These are phyloP conservation scores for Hydnum rufescens DNA, from an alignment of 768 basidiomycete genomes.

Conservation along the genomic window DNA sequence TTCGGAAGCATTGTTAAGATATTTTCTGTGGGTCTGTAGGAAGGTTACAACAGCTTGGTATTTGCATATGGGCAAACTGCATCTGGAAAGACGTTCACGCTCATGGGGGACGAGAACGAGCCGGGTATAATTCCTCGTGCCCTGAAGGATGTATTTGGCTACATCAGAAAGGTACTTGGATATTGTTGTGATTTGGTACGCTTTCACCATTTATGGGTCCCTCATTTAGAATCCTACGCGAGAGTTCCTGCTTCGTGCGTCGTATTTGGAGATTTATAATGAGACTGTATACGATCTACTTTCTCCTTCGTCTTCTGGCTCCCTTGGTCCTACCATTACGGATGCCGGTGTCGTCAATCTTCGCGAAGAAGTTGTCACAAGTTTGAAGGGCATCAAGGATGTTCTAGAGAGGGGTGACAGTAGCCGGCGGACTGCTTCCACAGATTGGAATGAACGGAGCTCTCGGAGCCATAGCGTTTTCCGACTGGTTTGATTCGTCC, in stretches of 20 bases:
- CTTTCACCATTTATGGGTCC: slow-evolving; percentile 1
- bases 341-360: slow-evolving; percentile 56
- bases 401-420: slow-evolving; percentile 74
- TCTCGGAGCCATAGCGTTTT: slow-evolving; percentile 91
- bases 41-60: slow-evolving; percentile 87
- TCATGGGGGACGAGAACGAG: slow-evolving; percentile 53
- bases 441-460: slow-evolving; percentile 97
- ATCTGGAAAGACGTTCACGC: slow-evolving; percentile 22
- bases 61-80: slow-evolving; percentile 91
- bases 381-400: slow-evolving; percentile 65
- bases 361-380: slow-evolving; percentile 85
- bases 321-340: slow-evolving; percentile 36
- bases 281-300: slow-evolving; percentile 75
- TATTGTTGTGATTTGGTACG: background rate
- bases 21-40: slow-evolving; percentile 98
- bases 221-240: slow-evolving; percentile 36
- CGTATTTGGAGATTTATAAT: slow-evolving; percentile 96
- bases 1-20: no score
- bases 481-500: slow-evolving; percentile 38
- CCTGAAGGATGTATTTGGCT: slow-evolving; percentile 78
- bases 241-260: slow-evolving; percentile 88
- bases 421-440: slow-evolving; percentile 75
- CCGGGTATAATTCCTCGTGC: slow-evolving; percentile 91
- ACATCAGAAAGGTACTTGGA: slow-evolving; percentile 32
- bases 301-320: slow-evolving; percentile 30